These are phyloP conservation scores for Durusdinium trenchii DNA, from an alignment of 73 alveolate species.

Conservation along the genomic window DNA sequence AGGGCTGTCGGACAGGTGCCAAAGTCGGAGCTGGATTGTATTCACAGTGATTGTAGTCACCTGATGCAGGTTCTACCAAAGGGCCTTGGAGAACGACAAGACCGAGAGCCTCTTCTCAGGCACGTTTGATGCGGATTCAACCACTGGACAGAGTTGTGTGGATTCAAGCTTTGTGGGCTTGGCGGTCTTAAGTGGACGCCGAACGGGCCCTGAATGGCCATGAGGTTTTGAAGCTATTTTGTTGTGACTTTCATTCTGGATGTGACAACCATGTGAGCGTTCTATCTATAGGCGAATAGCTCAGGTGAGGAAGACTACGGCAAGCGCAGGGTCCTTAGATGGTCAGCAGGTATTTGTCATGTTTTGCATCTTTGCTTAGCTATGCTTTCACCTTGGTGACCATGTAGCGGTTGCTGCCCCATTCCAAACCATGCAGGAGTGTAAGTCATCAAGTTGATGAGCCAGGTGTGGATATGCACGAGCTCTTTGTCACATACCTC, in stretches of 20 bases:
- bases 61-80: constrained; percentile 73
- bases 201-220: too few species aligned
- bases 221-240: too few species aligned
- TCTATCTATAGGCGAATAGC: too few species aligned
- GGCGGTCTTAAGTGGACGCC: too few species aligned
- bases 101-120: constrained; percentile 90
- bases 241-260: too few species aligned
- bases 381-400: not conserved
- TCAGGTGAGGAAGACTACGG: constrained; percentile 95
- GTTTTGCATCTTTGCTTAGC: not conserved
- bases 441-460: not conserved
- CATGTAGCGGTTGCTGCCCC: not conserved
- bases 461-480: constrained; percentile 94
- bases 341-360: not conserved
- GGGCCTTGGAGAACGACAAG: constrained; percentile 91
- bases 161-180: too few species aligned
- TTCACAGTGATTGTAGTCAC: not conserved
- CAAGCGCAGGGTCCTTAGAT: constrained; percentile 16
- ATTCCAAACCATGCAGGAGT: not conserved
- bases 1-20: too few species aligned
- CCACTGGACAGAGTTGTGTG: too few species aligned
- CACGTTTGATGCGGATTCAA: too few species aligned
- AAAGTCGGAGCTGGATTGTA: not conserved
- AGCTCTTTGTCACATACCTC: constrained; percentile 54
- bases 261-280: too few species aligned